Conservation (phyloP, 805 yeast genomes). For the Ogataea paraovalis region DNA sequence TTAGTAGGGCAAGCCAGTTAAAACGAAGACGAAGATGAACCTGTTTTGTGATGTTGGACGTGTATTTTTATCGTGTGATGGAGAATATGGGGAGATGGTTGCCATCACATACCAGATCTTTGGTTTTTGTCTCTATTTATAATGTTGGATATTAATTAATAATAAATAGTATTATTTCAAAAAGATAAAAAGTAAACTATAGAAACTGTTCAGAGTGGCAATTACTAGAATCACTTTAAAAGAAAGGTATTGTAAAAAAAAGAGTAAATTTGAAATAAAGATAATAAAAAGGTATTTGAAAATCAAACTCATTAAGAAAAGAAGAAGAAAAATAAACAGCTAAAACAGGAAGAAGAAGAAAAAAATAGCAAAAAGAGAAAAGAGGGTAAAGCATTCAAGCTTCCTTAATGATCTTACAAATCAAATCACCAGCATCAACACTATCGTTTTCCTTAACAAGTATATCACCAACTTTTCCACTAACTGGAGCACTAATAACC, state of each 20-base stretch:
- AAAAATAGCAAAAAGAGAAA: neutral
- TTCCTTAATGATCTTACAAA: constrained; percentile 53
- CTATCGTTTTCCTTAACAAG: constrained; percentile 86
- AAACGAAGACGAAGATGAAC: too few relatives aligned
- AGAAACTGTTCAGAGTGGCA: neutral
- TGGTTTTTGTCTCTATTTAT: too few relatives aligned
- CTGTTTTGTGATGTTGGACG: too few relatives aligned
- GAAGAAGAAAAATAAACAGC: neutral
- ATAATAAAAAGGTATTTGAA: neutral
- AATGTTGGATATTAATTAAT: too few relatives aligned
- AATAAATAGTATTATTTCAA: neutral
- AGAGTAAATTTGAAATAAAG: too few relatives aligned
- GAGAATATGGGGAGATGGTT: too few relatives aligned
- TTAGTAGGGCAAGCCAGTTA: neutral
- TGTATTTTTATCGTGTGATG: too few relatives aligned
- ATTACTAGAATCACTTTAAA: neutral
- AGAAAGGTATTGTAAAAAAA: neutral
- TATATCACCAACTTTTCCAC: constrained; percentile 78
- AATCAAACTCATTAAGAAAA: neutral
- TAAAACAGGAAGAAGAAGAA: neutral
- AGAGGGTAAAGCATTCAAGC: constrained; percentile 1
- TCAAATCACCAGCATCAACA: constrained; percentile 90
- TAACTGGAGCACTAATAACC: constrained; percentile 90
- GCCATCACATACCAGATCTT: too few relatives aligned
- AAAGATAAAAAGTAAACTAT: neutral